Conservation (phyloP, 768 basidiomycete species). For the Serendipita sp. region DNA sequence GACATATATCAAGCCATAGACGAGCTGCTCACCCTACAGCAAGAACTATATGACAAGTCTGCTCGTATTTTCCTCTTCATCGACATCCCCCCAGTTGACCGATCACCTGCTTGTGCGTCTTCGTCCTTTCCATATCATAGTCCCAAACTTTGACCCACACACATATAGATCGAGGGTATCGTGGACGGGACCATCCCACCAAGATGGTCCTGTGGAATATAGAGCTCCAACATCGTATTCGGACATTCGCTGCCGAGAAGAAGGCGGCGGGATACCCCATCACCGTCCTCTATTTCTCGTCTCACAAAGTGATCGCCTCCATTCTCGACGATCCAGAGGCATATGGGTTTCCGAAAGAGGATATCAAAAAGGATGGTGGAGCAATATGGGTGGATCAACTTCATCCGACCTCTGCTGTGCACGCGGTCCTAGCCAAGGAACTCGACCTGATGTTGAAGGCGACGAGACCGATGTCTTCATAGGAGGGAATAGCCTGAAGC, state of each 20-base stretch:
- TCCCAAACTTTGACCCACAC: neutral
- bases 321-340: slow-evolving; percentile 31
- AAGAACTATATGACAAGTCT: slow-evolving; percentile 33
- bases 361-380: slow-evolving; percentile 23
- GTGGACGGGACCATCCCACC: neutral
- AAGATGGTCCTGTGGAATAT: slow-evolving; percentile 32
- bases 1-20: slow-evolving; percentile 14
- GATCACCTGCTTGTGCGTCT: slow-evolving; percentile 26
- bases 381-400: slow-evolving; percentile 36
- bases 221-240: slow-evolving; percentile 20
- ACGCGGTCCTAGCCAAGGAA: slow-evolving; percentile 29
- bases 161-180: neutral
- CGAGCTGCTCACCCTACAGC: slow-evolving; percentile 30
- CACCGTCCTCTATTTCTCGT: slow-evolving; percentile 35
- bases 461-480: neutral
- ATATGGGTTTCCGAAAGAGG: slow-evolving; percentile 25
- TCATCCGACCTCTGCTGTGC: slow-evolving; percentile 38
- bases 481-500: neutral
- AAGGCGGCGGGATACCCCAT: slow-evolving; percentile 19
- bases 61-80: slow-evolving; percentile 42
- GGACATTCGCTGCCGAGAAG: slow-evolving; percentile 21
- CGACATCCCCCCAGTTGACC: slow-evolving; percentile 40
- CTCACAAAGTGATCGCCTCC: slow-evolving; percentile 29
- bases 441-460: neutral
- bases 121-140: neutral